phyloP scores from a whole-genome alignment of 2,329 filamentous ascomycete genomes.

The Monosporascus sp. region DNA sequence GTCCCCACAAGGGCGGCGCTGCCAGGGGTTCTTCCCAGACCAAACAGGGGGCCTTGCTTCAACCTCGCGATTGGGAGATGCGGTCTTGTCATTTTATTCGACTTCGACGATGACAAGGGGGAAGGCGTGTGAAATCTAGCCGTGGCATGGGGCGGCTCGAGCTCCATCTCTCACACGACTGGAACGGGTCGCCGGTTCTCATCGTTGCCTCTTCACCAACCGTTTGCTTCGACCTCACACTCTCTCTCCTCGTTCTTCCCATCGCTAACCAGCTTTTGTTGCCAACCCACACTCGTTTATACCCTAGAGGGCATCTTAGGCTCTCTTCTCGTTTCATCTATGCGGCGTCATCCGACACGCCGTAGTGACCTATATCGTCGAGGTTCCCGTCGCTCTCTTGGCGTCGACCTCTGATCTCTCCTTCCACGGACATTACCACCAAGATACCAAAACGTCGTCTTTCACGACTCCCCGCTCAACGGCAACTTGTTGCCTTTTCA shows the following conservation, averaged over 20 bases:
- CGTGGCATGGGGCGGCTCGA: neutral
- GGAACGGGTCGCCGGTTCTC: slow-evolving; percentile 10
- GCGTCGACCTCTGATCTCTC: slow-evolving; percentile 3
- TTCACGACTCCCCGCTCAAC: slow-evolving; percentile 14
- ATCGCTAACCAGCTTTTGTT: slow-evolving; percentile 12
- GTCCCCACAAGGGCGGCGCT: slow-evolving; percentile 9
- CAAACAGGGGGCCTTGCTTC: slow-evolving; percentile 5
- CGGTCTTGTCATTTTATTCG: slow-evolving; percentile 1
- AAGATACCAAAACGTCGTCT: slow-evolving; percentile 6
- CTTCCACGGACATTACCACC: neutral
- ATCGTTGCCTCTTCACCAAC: slow-evolving; percentile 19
- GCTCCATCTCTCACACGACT: slow-evolving; percentile 2
- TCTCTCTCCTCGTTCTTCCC: slow-evolving; percentile 11
- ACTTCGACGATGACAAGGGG: slow-evolving; percentile 1
- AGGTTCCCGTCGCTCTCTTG: slow-evolving; percentile 14
- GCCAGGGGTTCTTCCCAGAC: slow-evolving; percentile 5
- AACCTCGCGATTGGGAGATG: neutral
- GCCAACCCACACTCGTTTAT: slow-evolving; percentile 11
- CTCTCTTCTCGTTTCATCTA: slow-evolving; percentile 17
- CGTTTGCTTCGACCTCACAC: slow-evolving; percentile 13
- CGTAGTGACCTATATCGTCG: slow-evolving; percentile 14
- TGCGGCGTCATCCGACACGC: slow-evolving; percentile 12
- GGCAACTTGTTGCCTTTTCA: slow-evolving; percentile 27
- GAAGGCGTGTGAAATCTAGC: neutral
- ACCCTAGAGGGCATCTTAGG: slow-evolving; percentile 2